Evolutionary conservation across 2,329 filamentous ascomycete species (phyloP).

Genomic region (Pseudocercospora fuligena): DNA sequence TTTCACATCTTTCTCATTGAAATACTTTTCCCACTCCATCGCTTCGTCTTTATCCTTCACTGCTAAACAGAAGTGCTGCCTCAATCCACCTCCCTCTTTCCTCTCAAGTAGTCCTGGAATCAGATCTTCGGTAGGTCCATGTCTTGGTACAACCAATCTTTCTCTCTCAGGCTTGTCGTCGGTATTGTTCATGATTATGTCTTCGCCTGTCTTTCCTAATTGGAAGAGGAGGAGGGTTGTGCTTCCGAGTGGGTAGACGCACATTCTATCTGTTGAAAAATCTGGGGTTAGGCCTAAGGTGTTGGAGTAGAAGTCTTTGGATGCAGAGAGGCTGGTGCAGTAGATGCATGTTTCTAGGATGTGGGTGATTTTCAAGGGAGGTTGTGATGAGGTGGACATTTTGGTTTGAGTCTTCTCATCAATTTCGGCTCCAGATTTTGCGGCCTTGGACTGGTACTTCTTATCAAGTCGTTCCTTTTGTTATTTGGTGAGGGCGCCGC

Average conservation of each 20-base stretch:
- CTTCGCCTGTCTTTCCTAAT: conserved; percentile 15
- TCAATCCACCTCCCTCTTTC: conserved; percentile 8
- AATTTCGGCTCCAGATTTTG: too few relatives aligned
- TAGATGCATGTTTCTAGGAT: conserved; percentile 25
- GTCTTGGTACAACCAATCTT: conserved; percentile 15
- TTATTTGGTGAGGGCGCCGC: too few relatives aligned
- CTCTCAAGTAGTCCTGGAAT: conserved; percentile 11
- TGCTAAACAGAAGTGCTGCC: conserved; percentile 23
- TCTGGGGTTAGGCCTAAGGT: conserved; percentile 17
- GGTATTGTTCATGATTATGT: conserved; percentile 7
- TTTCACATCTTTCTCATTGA: conserved; percentile 4
- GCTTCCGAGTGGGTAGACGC: conserved; percentile 18
- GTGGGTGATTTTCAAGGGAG: conserved; percentile 19
- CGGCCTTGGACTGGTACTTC: too few relatives aligned
- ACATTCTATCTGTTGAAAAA: conserved; percentile 19
- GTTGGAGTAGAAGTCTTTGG: conserved; percentile 18
- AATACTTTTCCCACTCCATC: conserved; percentile 16
- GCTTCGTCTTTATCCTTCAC: conserved; percentile 19
- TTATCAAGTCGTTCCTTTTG: too few relatives aligned
- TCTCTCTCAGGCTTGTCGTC: neutral
- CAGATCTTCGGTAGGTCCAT: conserved; percentile 11
- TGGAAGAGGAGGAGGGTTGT: conserved; percentile 23
- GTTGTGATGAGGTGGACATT: neutral
- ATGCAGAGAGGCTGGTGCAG: conserved; percentile 14
- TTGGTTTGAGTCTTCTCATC: too few relatives aligned